Evolutionary conservation across 2,329 filamentous ascomycete species (phyloP).

Genomic region (Microdochium trichocladiopsis): DNA sequence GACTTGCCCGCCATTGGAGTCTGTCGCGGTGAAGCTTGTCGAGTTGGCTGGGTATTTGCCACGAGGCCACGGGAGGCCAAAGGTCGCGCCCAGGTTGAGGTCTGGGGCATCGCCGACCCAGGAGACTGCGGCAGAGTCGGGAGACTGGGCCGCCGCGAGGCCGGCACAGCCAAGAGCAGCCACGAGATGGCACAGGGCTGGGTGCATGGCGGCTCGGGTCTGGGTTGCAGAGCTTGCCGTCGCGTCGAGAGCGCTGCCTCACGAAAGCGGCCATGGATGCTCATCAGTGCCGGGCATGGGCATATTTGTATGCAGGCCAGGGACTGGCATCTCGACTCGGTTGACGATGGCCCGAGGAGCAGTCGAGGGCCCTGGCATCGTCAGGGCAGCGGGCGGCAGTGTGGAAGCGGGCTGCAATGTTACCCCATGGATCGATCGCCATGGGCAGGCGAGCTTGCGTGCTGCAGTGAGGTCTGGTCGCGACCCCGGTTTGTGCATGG

Average conservation of each 20-base stretch:
- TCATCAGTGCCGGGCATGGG: not conserved
- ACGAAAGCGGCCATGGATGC: too few species aligned
- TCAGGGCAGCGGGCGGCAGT: not conserved
- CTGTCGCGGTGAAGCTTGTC: conserved; percentile 26
- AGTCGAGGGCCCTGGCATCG: not conserved
- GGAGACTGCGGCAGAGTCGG: conserved; percentile 16
- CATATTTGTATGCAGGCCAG: not conserved
- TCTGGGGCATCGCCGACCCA: conserved; percentile 33
- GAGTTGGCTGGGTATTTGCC: conserved; percentile 27
- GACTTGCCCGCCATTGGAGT: conserved; percentile 16
- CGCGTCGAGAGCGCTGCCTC: too few species aligned
- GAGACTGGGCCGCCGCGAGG: conserved; percentile 3
- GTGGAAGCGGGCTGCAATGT: not conserved
- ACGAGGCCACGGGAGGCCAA: conserved; percentile 35
- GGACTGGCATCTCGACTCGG: conserved; percentile 1
- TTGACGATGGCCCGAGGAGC: not conserved
- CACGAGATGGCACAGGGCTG: not conserved
- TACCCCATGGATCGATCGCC: not conserved
- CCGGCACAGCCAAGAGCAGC: conserved; percentile 1
- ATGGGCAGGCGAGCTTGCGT: not conserved
- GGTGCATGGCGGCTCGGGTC: not conserved
- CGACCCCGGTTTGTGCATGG: not conserved
- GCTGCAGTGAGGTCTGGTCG: too few species aligned
- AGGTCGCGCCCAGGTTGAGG: conserved; percentile 28
- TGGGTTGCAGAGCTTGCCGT: too few species aligned